phyloP scores from a whole-genome alignment of 1,284 basidiomycete genomes.

The Ganoderma leucocontextum region DNA sequence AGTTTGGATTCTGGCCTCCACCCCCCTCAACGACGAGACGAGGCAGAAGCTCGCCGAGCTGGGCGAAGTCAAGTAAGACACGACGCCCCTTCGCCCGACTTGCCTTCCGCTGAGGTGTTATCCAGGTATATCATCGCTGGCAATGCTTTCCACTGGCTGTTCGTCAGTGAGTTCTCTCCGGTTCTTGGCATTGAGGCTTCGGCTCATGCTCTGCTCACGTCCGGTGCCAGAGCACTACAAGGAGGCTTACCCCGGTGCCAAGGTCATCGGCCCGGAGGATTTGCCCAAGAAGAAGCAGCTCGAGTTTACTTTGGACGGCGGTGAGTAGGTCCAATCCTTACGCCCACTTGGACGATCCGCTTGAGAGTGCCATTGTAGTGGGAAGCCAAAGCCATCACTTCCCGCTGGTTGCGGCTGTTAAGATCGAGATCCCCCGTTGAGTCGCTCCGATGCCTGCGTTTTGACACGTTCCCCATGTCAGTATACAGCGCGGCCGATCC shows the following conservation, averaged over 20 bases:
- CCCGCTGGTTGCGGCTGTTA: not conserved
- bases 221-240: conserved; percentile 69
- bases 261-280: conserved; percentile 72
- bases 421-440: not conserved
- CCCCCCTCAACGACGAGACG: conserved; percentile 79
- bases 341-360: not conserved
- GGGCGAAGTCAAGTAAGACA: conserved; percentile 47
- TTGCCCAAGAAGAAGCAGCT: conserved; percentile 50
- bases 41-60: conserved; percentile 76
- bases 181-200: not conserved
- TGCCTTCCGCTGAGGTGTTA: not conserved
- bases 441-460: not conserved
- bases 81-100: too few relatives aligned
- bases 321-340: conserved; percentile 44
- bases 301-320: conserved; percentile 63
- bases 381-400: not conserved
- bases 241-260: conserved; percentile 80
- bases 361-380: not conserved
- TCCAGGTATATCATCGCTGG: conserved; percentile 72
- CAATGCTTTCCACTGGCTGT: conserved; percentile 73
- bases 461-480: not conserved
- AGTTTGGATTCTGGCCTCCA: conserved; percentile 90
- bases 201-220: not conserved
- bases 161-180: conserved; percentile 44
- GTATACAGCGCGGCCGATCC: conserved; percentile 13